These are phyloP conservation scores for Asparagopsis taxiformis DNA, from an alignment of 31 red algal species.

Conservation along the genomic window DNA sequence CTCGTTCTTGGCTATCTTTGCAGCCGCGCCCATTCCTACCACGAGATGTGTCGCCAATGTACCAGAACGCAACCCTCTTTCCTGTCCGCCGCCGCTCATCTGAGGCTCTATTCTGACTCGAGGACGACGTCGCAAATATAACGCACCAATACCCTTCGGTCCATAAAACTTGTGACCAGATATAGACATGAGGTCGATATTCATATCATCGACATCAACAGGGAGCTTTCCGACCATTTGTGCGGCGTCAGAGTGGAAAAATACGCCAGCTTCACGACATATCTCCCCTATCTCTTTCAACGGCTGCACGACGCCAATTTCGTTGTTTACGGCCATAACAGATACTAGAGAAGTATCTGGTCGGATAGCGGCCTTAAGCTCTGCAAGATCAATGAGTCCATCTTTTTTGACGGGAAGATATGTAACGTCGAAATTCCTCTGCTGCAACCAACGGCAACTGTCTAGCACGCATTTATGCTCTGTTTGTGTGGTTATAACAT, in stretches of 20 bases:
- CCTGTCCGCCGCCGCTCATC: conserved; percentile 97
- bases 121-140: conserved; percentile 89
- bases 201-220: conserved; percentile 88
- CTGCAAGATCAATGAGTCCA: conserved; percentile 72
- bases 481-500: conserved; percentile 93
- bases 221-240: conserved; percentile 97
- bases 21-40: conserved; percentile 91
- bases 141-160: conserved; percentile 95
- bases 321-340: conserved; percentile 98
- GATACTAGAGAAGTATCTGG: conserved; percentile 84
- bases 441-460: conserved; percentile 91
- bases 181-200: conserved; percentile 97
- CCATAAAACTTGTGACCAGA: conserved; percentile 99
- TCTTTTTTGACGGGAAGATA: conserved; percentile 90
- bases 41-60: conserved; percentile 87
- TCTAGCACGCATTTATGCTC: conserved; percentile 99
- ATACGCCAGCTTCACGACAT: conserved; percentile 85
- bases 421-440: conserved; percentile 89
- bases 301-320: conserved; percentile 97
- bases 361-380: conserved; percentile 68
- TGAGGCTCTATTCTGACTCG: conserved; percentile 94
- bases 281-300: conserved; percentile 79
- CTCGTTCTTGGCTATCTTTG: conserved; percentile 67
- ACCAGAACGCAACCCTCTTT: conserved; percentile 90
- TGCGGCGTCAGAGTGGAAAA: conserved; percentile 98